These are phyloP conservation scores for Aethionema arabicum DNA, from an alignment of 345 rosid genomes.

Conservation along the genomic window DNA sequence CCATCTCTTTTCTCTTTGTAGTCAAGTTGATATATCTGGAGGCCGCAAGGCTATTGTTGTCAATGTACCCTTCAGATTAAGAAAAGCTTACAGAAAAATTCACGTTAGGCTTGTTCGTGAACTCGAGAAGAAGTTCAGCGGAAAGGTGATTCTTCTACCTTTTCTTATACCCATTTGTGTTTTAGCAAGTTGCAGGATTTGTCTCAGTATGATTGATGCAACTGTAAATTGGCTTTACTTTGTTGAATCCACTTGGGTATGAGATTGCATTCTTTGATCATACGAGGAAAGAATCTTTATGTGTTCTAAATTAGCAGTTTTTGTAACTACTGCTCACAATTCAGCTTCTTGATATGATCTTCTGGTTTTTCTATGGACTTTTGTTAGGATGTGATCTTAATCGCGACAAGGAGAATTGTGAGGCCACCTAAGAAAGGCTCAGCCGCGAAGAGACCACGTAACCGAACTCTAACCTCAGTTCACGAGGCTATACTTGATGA, in stretches of 20 bases:
- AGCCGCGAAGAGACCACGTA: conserved; percentile 86
- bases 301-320: not conserved
- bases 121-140: conserved; percentile 87
- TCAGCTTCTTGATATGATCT: not conserved
- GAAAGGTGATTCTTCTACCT: conserved; percentile 50
- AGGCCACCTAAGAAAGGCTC: conserved; percentile 95
- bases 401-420: conserved; percentile 74
- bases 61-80: conserved; percentile 74
- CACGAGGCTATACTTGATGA: conserved; percentile 89
- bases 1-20: conserved; percentile 28
- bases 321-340: not conserved
- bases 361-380: not conserved
- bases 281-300: not conserved
- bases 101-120: conserved; percentile 86
- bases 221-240: not conserved
- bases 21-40: conserved; percentile 80
- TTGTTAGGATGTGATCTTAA: conserved; percentile 65
- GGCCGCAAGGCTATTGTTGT: conserved; percentile 73
- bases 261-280: not conserved
- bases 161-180: not conserved
- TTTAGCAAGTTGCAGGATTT: not conserved
- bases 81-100: conserved; percentile 74
- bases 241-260: not conserved
- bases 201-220: not conserved
- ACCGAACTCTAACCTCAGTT: conserved; percentile 77